A percentile compares a stretch with the other conserved stretches of the same genome.
Conservation (phyloP, 352 stramenopile species). For the Globisporangium orthogonon region DNA sequence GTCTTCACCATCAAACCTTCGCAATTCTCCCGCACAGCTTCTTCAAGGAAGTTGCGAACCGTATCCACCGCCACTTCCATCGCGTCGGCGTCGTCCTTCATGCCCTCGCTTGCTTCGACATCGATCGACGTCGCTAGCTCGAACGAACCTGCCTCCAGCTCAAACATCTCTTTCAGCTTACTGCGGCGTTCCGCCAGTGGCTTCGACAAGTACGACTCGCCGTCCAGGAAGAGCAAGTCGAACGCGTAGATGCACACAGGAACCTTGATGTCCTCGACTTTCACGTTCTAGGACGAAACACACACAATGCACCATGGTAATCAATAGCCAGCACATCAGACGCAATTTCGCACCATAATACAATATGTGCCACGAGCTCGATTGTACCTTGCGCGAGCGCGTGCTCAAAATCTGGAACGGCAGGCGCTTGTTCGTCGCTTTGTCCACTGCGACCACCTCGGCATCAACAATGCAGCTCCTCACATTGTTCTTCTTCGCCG, state of each 20-base stretch:
- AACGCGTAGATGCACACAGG: slow-evolving; percentile 95
- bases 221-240: slow-evolving; percentile 99
- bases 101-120: slow-evolving; percentile 79
- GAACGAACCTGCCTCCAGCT: slow-evolving; percentile 90
- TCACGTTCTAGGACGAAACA: slow-evolving; percentile 40
- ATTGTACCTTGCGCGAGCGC: slow-evolving; percentile 88
- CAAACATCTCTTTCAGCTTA: slow-evolving; percentile 91
- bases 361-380: neutral
- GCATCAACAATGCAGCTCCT: slow-evolving; percentile 96
- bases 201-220: slow-evolving; percentile 89
- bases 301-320: neutral
- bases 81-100: slow-evolving; percentile 81
- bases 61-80: slow-evolving; percentile 82
- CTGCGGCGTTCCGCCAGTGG: slow-evolving; percentile 88
- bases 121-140: slow-evolving; percentile 92
- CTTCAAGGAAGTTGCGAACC: slow-evolving; percentile 93
- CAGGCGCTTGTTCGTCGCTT: slow-evolving; percentile 93
- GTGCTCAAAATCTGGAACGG: slow-evolving; percentile 99
- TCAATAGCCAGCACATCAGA: neutral
- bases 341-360: neutral
- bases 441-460: slow-evolving; percentile 98
- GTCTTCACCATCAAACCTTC: slow-evolving; percentile 99
- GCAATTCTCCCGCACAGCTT: slow-evolving; percentile 90
- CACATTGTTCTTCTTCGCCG: slow-evolving; percentile 38
- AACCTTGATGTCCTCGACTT: slow-evolving; percentile 88